Base-by-base conservation (phyloP, 164 flowering plant genomes). In the Warburgia ugandensis region DNA sequence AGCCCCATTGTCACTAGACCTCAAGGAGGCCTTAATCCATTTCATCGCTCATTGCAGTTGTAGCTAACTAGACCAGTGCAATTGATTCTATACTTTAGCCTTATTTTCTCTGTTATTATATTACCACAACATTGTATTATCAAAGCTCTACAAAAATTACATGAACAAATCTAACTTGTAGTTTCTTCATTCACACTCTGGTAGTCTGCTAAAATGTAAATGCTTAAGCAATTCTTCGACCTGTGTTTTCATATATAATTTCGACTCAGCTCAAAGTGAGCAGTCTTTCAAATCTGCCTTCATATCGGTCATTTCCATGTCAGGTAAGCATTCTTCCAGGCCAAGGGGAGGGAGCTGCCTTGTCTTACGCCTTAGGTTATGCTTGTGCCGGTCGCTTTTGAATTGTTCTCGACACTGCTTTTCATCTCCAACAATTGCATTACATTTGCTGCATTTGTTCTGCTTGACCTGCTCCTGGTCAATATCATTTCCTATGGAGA, bases 371-470 rank as follows among this genome's bases (percentile, higher is more conserved):
- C 53, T 77, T 4, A 92, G 46, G 61, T 92, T 92, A 57, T 92
- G 99, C 68, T 86, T 92, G 69, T 92, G 99, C 99, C 96, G 86
- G 0, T 92, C 96, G 30, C 83, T 84, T 81, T 92, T 92, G 40
- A 77, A 81, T 55, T 92, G 99, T 21, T 88, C 97, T 45, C 95
- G 68, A 42, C 78, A 92, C 54, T 78, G 78, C 63, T 74, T 83
- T 7, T 84, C 38, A 66, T 83, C 91, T 29, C 95, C 94, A 6
- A 88, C 77, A 33, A 59, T 17, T 3, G 90, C 91, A 72, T 82
- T 68, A 60, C 99, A 88, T 27, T 96, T 92, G 66, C 62, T 79
- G 72, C 97, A 92, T 57, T 73, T 84, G 66, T 64, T 77, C 69
- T 76, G 91, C 67, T 82, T 86, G 37, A 45, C 80, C 49, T 74